Conservation (phyloP, 371 early-diverging fungal species). For the Circinella minor region DNA sequence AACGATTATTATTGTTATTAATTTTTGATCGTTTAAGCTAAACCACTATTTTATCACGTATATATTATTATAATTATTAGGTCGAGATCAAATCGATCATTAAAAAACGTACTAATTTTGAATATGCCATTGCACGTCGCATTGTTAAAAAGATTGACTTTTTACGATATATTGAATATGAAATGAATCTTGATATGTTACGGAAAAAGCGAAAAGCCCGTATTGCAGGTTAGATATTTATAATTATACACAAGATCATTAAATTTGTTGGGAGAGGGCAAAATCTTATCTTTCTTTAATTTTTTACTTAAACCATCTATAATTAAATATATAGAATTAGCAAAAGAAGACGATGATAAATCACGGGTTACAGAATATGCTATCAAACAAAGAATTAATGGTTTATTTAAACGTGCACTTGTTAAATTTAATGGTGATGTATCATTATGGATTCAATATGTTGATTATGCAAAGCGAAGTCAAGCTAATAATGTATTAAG, state of each 20-base stretch:
- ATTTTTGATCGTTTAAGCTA: neutral
- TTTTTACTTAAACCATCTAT: too few species aligned
- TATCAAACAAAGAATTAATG: conserved; percentile 71
- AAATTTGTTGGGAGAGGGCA: too few species aligned
- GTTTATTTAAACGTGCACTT: conserved; percentile 81
- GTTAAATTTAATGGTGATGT: conserved; percentile 83
- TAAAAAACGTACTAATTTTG: conserved; percentile 87
- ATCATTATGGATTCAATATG: conserved; percentile 89
- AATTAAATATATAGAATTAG: neutral
- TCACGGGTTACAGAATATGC: conserved; percentile 64
- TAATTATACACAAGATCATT: too few species aligned
- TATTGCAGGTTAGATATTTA: conserved; percentile 27
- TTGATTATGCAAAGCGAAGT: conserved; percentile 75
- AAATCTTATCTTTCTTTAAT: too few species aligned
- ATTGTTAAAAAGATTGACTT: conserved; percentile 79
- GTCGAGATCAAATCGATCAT: conserved; percentile 86
- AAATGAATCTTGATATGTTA: conserved; percentile 86
- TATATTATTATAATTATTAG: conserved; percentile 33
- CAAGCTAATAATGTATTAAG: conserved; percentile 72
- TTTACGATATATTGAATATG: conserved; percentile 92
- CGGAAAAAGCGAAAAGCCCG: conserved; percentile 81
- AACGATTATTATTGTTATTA: neutral
- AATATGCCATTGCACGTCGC: conserved; percentile 85
- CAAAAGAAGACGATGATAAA: conserved; percentile 20
- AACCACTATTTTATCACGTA: neutral